phyloP scores from a whole-genome alignment of 768 basidiomycete genomes.

The Termitomyces sp. region DNA sequence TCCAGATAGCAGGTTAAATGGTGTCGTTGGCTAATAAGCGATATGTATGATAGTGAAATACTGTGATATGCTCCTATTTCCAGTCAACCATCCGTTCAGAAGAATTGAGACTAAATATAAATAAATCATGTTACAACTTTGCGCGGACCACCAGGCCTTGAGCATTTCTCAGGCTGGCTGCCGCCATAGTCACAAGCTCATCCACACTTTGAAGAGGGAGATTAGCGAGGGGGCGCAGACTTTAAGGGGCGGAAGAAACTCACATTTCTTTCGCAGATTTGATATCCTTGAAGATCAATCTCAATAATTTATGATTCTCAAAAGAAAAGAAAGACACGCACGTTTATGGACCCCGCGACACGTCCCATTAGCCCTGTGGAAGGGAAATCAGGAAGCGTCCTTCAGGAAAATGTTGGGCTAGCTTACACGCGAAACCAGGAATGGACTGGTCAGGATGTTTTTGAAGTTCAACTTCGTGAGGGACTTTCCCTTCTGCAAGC shows the following conservation, averaged over 20 bases:
- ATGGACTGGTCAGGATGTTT: constrained; percentile 62
- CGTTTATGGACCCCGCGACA: constrained; percentile 67
- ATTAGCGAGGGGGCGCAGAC: constrained; percentile 3
- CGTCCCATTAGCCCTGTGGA: constrained; percentile 73
- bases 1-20: too few relatives aligned
- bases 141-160: constrained; percentile 41
- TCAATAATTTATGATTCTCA: constrained; percentile 1
- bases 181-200: constrained; percentile 72
- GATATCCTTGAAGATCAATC: constrained; percentile 46
- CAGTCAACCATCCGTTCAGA: background rate
- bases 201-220: constrained; percentile 51
- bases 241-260: constrained; percentile 18
- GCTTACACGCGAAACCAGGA: constrained; percentile 56
- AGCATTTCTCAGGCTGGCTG: constrained; percentile 45
- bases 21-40: background rate
- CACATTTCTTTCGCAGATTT: constrained; percentile 84
- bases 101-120: background rate
- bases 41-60: background rate
- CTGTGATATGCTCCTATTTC: background rate
- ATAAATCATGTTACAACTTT: constrained; percentile 36
- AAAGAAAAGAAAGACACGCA: constrained; percentile 18
- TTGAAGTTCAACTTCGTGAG: constrained; percentile 70
- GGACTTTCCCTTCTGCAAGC: constrained; percentile 61
- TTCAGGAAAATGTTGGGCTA: background rate
- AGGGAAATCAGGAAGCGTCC: background rate